Conservation (phyloP, 2,329 filamentous ascomycete genomes). For the Hypoxylon sp. region DNA sequence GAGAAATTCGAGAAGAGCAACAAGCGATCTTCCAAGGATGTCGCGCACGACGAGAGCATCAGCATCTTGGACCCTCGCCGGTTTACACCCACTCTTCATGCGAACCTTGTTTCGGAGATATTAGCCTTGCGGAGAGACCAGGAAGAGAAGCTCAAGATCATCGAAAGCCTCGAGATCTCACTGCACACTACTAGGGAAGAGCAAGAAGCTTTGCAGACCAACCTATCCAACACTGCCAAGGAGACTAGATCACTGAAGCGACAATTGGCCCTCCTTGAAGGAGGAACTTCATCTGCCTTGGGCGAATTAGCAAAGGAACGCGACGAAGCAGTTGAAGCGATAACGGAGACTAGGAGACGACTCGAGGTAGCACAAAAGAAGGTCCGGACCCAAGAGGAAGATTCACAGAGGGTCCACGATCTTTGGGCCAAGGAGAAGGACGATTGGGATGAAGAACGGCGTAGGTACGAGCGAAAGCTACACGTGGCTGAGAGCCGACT, state of each 20-base stretch:
- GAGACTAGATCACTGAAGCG: slow-evolving; percentile 86
- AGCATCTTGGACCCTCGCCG: slow-evolving; percentile 87
- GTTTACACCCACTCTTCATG: slow-evolving; percentile 95
- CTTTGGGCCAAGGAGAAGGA: slow-evolving; percentile 90
- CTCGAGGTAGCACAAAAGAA: slow-evolving; percentile 85
- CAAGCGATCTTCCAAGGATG: slow-evolving; percentile 71
- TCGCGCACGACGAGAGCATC: slow-evolving; percentile 76
- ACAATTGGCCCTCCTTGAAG: slow-evolving; percentile 88
- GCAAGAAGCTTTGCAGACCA: slow-evolving; percentile 77
- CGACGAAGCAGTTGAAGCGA: slow-evolving; percentile 83
- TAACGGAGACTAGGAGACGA: slow-evolving; percentile 80
- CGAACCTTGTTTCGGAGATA: slow-evolving; percentile 95
- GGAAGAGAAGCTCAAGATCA: slow-evolving; percentile 88
- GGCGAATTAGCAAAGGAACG: slow-evolving; percentile 87
- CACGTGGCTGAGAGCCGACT: slow-evolving; percentile 92
- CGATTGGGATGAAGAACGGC: slow-evolving; percentile 85
- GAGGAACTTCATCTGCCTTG: slow-evolving; percentile 87
- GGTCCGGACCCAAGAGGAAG: slow-evolving; percentile 83
- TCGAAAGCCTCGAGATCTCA: slow-evolving; percentile 85
- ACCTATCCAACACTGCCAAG: slow-evolving; percentile 75
- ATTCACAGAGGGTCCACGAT: slow-evolving; percentile 81
- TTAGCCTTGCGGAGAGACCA: slow-evolving; percentile 88
- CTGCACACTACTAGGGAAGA: slow-evolving; percentile 81
- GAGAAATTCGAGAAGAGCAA: slow-evolving; percentile 61
- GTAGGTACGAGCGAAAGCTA: slow-evolving; percentile 85